Evolutionary conservation across 768 basidiomycete genomes (phyloP), one percentile per base, ranked within the genome.

Genomic region (Suillus decipiens): DNA sequence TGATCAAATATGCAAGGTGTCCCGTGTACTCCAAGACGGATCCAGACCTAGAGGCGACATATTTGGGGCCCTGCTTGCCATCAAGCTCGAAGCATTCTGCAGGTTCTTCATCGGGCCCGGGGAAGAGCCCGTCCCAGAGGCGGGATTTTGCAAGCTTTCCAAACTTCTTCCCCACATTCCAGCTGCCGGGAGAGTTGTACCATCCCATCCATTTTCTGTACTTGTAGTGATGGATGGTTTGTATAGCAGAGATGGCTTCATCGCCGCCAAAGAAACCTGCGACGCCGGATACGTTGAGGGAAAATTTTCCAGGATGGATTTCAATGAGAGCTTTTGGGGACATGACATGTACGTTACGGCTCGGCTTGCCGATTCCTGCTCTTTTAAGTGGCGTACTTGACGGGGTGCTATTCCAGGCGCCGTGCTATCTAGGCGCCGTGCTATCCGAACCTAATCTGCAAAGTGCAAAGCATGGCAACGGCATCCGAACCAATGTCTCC

Each of bases 131-230:
- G 43, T 62, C 45, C 73, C 72, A 75, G 58, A 76, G 39, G 22
- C 55, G 65, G 36, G 71, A 69, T 11, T 62, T 63, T 2, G 74
- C 72, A 22, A 76, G 67, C n/a, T 64, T 59, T 7, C 71, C 73
- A 22, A 76, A 73, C n/a, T 67, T 64, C 55, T 66, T 70, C 17
- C 76, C 75, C 12, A 77, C 66, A 28, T 61, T 57, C 39, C 71
- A 67, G 57, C 73, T 73, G n/a, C 75, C 75, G 0, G 75, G 75
- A 12, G 73, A 67, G 42, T 77, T 76, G 55, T 77, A 77, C 73
- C 73, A 77, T 28, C 75, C 73, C 17, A 77, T 62, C 71, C 71
- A 76, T 11, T 68, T 73, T 59, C 70, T 69, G 11, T 68, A 63
- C 28, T 66, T 61, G 55, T 64, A 71, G 39, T 76, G 62, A 22